Evolutionary conservation across 1,139 yeast species (phyloP), one percentile per base, ranked within the genome.

Genomic region (Yamadazyma jaroonii): DNA sequence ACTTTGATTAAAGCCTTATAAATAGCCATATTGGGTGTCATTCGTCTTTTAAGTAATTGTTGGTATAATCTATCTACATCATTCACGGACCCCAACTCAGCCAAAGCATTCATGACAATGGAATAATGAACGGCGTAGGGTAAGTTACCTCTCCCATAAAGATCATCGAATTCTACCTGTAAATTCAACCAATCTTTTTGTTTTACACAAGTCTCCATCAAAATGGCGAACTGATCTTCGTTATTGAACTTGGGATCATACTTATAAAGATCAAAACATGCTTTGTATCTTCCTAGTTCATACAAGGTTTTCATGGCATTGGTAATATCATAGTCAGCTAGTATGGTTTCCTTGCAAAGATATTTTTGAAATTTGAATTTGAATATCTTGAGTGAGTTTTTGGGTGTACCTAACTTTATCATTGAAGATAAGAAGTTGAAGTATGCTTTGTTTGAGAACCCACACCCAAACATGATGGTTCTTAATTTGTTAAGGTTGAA

Each of bases 81-180:
- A 10, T 68, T 68, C 3, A 61, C 54, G 22, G 81, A 79, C 0
- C 88, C 88, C 32, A 77, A 59, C 7, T 59, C 53, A 0, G 87
- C 79, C 43, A 86, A 62, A 0, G 88, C 80, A 38, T 67, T 62
- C 77, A 88, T 78, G 4, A 84, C 79, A 25, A 79, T 71, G 3
- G 77, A 71, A 53, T 84, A 85, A 52, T 84, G 89, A 5, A 63
- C 54, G 10, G 74, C 60, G 35, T 72, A 72, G 3, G 89, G 85
- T 17, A 76, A 57, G 30, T 74, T 64, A 1, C 81, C 82, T 20
- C 70, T 61, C 2, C 81, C 81, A 44, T 79, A 74, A 56, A 84
- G 64, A 2, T 67, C 69, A 44, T 84, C 86, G 51, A 86, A 82
- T 35, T 78, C 74, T n/a, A 61, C 50, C 52, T 82, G 84, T 43